Percentiles rank a stretch among this genome's conserved stretches.
Evolutionary conservation across 2,329 filamentous ascomycete genomes (phyloP).

Genomic region (Colletotrichum simmondsii): DNA sequence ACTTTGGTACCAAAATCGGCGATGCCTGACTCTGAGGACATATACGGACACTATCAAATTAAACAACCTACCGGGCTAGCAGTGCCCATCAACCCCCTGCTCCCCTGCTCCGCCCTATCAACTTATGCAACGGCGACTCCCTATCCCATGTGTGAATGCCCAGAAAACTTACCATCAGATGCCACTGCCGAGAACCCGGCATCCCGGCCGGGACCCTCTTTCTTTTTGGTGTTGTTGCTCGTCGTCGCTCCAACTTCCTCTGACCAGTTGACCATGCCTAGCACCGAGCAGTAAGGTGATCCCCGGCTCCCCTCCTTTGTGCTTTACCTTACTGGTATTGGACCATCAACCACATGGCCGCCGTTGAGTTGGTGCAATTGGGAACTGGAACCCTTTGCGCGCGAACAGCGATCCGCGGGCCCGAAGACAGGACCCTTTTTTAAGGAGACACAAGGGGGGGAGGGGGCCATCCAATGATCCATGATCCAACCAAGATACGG

Average conservation of each 20-base stretch:
- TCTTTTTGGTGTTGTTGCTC: not conserved
- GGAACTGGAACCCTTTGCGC: not conserved
- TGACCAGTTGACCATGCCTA: not conserved
- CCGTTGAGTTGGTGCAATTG: not conserved
- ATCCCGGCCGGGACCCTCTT: conserved; percentile 19
- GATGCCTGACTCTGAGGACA: not conserved
- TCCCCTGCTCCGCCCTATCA: not conserved
- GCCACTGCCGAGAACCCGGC: conserved; percentile 22
- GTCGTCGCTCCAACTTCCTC: not conserved
- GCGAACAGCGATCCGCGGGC: not conserved
- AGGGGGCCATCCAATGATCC: too few species aligned
- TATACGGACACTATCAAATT: not conserved
- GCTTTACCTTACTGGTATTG: not conserved
- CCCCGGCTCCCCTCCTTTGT: not conserved
- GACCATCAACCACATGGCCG: not conserved
- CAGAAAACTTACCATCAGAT: conserved; percentile 11
- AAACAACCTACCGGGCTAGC: not conserved
- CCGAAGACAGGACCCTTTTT: not conserved
- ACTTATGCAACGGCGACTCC: not conserved
- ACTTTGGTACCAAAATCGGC: not conserved
- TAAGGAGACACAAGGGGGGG: not conserved
- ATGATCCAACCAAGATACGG: not conserved
- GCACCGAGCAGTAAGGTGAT: not conserved
- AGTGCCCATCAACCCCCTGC: not conserved
- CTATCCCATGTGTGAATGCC: not conserved